Evolutionary conservation across 371 early-diverging fungal species (phyloP).

Genomic region (Syncephalastrum monosporum): DNA sequence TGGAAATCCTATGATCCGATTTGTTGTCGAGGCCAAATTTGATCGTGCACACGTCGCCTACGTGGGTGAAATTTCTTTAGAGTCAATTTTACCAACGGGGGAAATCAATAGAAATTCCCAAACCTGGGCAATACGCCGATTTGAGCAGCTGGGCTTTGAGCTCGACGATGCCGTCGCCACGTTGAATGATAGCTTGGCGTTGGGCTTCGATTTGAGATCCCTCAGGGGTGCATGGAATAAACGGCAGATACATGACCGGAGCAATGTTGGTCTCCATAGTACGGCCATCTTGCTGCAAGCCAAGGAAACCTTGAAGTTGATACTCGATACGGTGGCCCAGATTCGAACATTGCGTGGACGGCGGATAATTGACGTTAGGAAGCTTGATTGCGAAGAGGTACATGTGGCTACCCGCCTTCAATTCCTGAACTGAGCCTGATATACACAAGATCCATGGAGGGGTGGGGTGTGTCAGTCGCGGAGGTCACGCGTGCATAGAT

Average conservation of each 20-base stretch:
- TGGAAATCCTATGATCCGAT: constrained; percentile 36
- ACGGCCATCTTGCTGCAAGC: constrained; percentile 11
- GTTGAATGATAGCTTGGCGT: constrained; percentile 21
- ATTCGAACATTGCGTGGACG: constrained; percentile 30
- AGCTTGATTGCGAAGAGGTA: constrained; percentile 49
- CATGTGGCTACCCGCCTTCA: constrained; percentile 35
- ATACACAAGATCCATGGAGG: too few relatives aligned
- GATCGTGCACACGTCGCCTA: constrained; percentile 44
- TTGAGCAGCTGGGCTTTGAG: constrained; percentile 33
- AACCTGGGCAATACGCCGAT: constrained; percentile 47
- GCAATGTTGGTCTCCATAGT: constrained; percentile 22
- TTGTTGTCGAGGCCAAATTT: constrained; percentile 34
- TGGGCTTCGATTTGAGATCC: constrained; percentile 6
- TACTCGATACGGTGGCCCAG: constrained; percentile 39
- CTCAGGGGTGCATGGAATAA: constrained; percentile 23
- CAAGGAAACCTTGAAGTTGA: constrained; percentile 35
- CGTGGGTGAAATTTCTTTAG: not conserved
- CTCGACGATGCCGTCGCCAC: constrained; percentile 20
- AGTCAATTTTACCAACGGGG: not conserved
- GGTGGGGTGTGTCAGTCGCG: too few relatives aligned
- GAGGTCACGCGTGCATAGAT: too few relatives aligned
- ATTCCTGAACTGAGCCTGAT: constrained; percentile 7
- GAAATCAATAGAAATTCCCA: constrained; percentile 11
- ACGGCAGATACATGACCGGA: constrained; percentile 36
- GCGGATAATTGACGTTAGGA: constrained; percentile 45